Evolutionary conservation across 306 rosid species (phyloP).

Genomic region (Morella rubra): DNA sequence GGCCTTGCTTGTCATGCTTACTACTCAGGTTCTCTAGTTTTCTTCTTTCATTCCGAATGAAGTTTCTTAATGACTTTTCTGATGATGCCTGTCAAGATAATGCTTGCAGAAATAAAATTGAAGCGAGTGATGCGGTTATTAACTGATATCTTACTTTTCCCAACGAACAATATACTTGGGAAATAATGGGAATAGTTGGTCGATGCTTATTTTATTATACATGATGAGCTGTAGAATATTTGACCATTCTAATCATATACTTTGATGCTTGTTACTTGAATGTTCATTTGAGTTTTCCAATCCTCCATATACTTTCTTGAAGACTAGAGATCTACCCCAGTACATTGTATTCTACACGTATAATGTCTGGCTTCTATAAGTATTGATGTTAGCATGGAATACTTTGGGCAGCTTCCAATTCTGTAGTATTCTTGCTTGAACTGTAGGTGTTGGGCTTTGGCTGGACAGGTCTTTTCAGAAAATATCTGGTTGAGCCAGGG

Average conservation of each 20-base stretch:
- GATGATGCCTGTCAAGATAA: not conserved
- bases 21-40: conserved; percentile 69
- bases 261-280: too few species aligned
- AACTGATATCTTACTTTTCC: too few species aligned
- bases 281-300: too few species aligned
- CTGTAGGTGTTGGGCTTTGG: conserved; percentile 63
- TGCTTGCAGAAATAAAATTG: not conserved
- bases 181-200: too few species aligned
- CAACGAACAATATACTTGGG: too few species aligned
- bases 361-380: not conserved
- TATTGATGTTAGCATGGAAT: not conserved
- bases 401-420: too few species aligned
- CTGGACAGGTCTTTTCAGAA: conserved; percentile 78
- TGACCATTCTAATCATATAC: too few species aligned
- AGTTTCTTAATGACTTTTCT: not conserved
- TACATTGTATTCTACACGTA: not conserved
- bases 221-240: not conserved
- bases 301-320: too few species aligned
- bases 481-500: conserved; percentile 69
- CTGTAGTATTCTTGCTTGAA: conserved; percentile 12
- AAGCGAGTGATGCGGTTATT: too few species aligned
- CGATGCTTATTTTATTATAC: not conserved
- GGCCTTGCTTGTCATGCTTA: conserved; percentile 67
- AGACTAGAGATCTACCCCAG: not conserved
- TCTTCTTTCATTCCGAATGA: not conserved